These are phyloP conservation scores for Brassica nigra DNA, from an alignment of 345 rosid species.

Conservation along the genomic window DNA sequence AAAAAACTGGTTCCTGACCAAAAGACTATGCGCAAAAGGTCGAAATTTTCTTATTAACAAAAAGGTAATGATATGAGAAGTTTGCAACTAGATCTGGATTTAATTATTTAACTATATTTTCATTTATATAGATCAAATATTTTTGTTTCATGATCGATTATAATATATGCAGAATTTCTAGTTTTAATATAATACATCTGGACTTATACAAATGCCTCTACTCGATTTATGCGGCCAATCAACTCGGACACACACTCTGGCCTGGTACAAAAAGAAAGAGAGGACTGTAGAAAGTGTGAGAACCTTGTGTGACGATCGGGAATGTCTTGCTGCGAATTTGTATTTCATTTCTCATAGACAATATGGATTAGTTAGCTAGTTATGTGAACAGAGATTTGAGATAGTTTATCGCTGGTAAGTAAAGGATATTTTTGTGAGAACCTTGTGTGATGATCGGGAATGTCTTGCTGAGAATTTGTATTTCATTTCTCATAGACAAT, in stretches of 20 bases:
- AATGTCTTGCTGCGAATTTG: not conserved
- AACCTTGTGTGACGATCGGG: not conserved
- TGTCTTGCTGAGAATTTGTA: constrained; percentile 1
- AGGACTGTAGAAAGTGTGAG: not conserved
- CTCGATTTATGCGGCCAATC: not conserved
- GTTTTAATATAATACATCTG: not conserved
- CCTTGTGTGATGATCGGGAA: not conserved
- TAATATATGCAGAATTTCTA: not conserved
- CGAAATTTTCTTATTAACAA: not conserved
- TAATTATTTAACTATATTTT: not conserved
- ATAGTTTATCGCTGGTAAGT: not conserved
- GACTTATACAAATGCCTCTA: not conserved
- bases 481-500: not conserved
- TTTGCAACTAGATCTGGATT: not conserved
- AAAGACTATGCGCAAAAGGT: not conserved
- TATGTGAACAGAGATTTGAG: not conserved
- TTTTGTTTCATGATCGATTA: not conserved
- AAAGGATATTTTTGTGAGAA: not conserved
- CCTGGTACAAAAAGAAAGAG: not conserved
- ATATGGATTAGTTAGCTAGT: constrained; percentile 8
- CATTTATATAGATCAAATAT: not conserved
- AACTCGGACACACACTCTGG: not conserved
- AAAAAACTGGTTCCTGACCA: not conserved
- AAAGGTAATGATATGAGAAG: not conserved
- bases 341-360: constrained; percentile 1